These are phyloP conservation scores for Malus asiatica DNA, from an alignment of 306 rosid genomes.

Conservation along the genomic window DNA sequence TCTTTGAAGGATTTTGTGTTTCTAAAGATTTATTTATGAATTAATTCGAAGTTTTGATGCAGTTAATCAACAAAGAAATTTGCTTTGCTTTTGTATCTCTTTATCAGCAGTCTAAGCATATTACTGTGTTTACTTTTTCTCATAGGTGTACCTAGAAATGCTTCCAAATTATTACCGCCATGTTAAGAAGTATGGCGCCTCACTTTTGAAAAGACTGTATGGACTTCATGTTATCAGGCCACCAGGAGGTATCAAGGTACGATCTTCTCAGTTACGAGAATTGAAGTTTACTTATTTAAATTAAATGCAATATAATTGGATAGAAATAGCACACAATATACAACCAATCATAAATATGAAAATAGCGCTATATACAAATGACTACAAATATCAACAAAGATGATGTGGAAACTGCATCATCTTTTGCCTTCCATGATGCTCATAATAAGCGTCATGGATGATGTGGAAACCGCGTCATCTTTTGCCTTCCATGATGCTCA, in stretches of 20 bases:
- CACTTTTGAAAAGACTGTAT: conserved; percentile 27
- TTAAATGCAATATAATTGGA: not conserved
- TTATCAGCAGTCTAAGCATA: not conserved
- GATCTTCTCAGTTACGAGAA: not conserved
- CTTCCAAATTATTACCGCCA: conserved; percentile 42
- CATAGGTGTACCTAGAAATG: conserved; percentile 29
- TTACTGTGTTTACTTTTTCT: not conserved
- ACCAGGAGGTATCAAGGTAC: conserved; percentile 39
- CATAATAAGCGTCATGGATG: no score
- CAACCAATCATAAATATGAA: not conserved
- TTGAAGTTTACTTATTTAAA: not conserved
- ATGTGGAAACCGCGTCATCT: no score
- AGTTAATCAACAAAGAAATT: not conserved
- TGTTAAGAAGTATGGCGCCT: conserved; percentile 17
- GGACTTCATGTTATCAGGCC: conserved; percentile 40
- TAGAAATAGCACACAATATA: not conserved
- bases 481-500: no score
- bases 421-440: not conserved
- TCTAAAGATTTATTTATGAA: not conserved
- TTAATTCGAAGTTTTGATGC: not conserved
- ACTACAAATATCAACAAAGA: not conserved
- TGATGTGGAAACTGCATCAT: not conserved
- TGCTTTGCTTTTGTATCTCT: not conserved
- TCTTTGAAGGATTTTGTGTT: not conserved
- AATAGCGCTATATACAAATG: no score